phyloP scores from a whole-genome alignment of 805 yeast species.

The Maudiozyma turicensis region DNA sequence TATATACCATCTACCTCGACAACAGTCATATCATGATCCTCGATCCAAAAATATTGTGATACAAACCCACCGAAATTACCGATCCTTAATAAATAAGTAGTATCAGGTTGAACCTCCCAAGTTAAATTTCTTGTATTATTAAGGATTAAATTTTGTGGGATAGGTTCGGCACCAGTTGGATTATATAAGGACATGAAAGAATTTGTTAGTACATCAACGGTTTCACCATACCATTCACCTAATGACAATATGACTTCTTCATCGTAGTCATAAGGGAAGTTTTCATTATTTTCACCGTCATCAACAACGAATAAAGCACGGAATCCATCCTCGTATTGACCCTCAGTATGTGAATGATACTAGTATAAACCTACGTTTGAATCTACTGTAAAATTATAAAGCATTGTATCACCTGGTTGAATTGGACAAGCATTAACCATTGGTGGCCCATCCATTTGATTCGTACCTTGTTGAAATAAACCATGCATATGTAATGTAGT shows the following conservation, averaged over 20 bases:
- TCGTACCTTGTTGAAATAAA: slow-evolving; percentile 60
- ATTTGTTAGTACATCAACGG: slow-evolving; percentile 39
- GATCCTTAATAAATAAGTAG: slow-evolving; percentile 72
- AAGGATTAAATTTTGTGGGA: slow-evolving; percentile 70
- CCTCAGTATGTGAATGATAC: slow-evolving; percentile 92
- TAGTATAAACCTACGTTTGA: slow-evolving; percentile 83
- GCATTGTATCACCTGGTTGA: slow-evolving; percentile 61
- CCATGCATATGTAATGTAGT: slow-evolving; percentile 87
- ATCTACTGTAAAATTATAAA: slow-evolving; percentile 82
- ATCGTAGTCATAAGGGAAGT: slow-evolving; percentile 65
- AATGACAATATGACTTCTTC: slow-evolving; percentile 64
- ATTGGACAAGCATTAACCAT: slow-evolving; percentile 86
- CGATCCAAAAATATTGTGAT: slow-evolving; percentile 81
- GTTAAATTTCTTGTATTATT: slow-evolving; percentile 73
- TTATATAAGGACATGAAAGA: slow-evolving; percentile 62
- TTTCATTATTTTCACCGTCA: slow-evolving; percentile 40
- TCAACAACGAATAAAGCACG: slow-evolving; percentile 71
- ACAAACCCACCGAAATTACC: slow-evolving; percentile 86
- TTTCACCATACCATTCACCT: slow-evolving; percentile 81
- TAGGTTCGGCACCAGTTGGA: slow-evolving; percentile 98
- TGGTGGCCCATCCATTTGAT: slow-evolving; percentile 86
- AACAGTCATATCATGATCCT: slow-evolving; percentile 77
- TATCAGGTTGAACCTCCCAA: slow-evolving; percentile 75
- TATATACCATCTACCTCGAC: slow-evolving; percentile 90
- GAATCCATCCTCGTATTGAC: slow-evolving; percentile 92